These are phyloP conservation scores for Ganoderma meredithae DNA, from an alignment of 1,284 basidiomycete species.

Conservation along the genomic window DNA sequence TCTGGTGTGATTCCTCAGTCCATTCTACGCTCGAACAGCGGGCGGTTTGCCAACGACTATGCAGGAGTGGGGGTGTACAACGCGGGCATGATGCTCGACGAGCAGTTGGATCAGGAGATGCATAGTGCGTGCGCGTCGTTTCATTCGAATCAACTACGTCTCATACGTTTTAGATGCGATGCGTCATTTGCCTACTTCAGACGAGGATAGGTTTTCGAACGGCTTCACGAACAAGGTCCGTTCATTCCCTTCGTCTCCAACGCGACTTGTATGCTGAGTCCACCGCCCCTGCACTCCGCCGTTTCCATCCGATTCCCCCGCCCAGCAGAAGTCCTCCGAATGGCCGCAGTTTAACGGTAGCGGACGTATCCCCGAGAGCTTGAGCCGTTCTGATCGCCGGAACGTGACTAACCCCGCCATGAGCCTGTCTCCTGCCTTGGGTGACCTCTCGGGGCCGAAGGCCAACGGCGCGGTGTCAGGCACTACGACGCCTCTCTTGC, in stretches of 20 bases:
- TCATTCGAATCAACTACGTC: slow-evolving; percentile 25
- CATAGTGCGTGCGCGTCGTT: slow-evolving; percentile 66
- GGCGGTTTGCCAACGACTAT: slow-evolving; percentile 58
- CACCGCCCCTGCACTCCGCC: slow-evolving; percentile 4
- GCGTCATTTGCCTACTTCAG: slow-evolving; percentile 89
- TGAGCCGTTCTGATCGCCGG: slow-evolving; percentile 65
- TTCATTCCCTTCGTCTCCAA: slow-evolving; percentile 14
- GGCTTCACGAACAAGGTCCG: slow-evolving; percentile 73
- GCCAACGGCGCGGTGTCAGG: slow-evolving; percentile 58
- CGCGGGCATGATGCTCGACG: slow-evolving; percentile 87
- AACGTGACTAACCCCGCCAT: slow-evolving; percentile 78
- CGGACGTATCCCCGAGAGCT: slow-evolving; percentile 63
- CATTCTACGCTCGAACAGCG: slow-evolving; percentile 54
- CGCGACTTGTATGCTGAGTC: not conserved
- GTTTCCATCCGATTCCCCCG: slow-evolving; percentile 38
- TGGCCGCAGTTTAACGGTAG: slow-evolving; percentile 89
- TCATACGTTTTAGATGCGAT: slow-evolving; percentile 73
- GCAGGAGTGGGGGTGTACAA: slow-evolving; percentile 70
- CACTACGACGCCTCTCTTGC: slow-evolving; percentile 67
- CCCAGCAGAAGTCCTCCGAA: slow-evolving; percentile 83
- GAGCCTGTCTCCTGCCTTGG: slow-evolving; percentile 59
- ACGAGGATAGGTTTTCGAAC: slow-evolving; percentile 84
- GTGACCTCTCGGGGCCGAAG: slow-evolving; percentile 55
- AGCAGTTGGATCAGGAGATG: slow-evolving; percentile 91
- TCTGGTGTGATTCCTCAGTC: slow-evolving; percentile 45